phyloP scores from a whole-genome alignment of 2,329 filamentous ascomycete genomes.

The Cercospora zeina region DNA sequence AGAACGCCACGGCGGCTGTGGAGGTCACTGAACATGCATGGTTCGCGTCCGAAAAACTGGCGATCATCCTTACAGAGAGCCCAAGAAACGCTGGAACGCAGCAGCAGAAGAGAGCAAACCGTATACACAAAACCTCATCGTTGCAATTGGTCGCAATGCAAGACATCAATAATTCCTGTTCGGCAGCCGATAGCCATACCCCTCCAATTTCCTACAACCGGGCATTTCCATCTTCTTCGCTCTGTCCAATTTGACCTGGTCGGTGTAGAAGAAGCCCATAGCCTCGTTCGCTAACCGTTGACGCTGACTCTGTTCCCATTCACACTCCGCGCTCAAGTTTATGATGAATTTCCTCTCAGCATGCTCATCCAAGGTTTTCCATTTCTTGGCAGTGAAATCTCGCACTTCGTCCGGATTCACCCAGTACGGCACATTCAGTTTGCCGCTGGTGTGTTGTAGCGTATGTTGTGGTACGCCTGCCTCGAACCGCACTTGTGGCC shows the following conservation, averaged over 20 bases:
- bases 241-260: constrained; percentile 73
- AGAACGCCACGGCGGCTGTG: not conserved
- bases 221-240: constrained; percentile 64
- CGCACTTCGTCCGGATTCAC: constrained; percentile 76
- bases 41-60: not conserved
- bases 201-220: constrained; percentile 59
- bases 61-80: not conserved
- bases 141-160: not conserved
- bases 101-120: not conserved
- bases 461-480: constrained; percentile 69
- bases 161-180: constrained; percentile 14
- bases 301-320: constrained; percentile 67
- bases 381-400: constrained; percentile 67
- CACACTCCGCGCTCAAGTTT: constrained; percentile 68
- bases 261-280: constrained; percentile 82
- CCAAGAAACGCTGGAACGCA: constrained; percentile 1
- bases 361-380: constrained; percentile 70
- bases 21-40: not conserved
- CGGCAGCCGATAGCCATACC: constrained; percentile 46
- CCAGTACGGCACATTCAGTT: constrained; percentile 77
- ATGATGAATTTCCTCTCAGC: constrained; percentile 75
- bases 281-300: constrained; percentile 73
- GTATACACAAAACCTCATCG: not conserved
- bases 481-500: constrained; percentile 77
- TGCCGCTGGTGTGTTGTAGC: constrained; percentile 67